Evolutionary conservation across 108 stramenopile species (phyloP), one percentile per base, ranked within the genome.

Genomic region (Schizochytrium sp.): DNA sequence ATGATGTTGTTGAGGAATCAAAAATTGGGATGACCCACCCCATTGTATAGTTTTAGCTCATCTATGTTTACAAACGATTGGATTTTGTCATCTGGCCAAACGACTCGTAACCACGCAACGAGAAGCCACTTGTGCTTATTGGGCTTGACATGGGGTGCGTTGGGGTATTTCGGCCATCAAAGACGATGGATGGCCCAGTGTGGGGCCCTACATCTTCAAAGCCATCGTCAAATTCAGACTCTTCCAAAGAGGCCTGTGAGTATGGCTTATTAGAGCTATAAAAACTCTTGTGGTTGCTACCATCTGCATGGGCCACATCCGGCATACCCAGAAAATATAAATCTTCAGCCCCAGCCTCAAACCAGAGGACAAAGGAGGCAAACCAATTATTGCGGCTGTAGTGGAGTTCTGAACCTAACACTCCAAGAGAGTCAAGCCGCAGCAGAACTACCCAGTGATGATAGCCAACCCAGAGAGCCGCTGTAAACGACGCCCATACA

Each of bases 341-440:
- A 42, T 83, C 76, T 50, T 83, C 76, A n/a, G 76, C 76, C 5
- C 53, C 76, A n/a, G 47, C 76, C 53, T 83, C 76, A 2, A 83
- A 83, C 76, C 76, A 83, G 45, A 83, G 3, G 0, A 55, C 53
- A 55, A 55, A 49, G 15, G 47, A n/a, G 76, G 76, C 47, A 0
- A 83, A 83, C 5, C 49, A 5, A 40, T 83, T 83, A 13, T 83
- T 55, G 53, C 50, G 76, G 50, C 50, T 55, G 76, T 55, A 55
- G 17, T 53, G 8, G 15, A 13, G 44, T 10, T 83, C 76, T n/a
- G 50, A 49, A 1, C 76, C 76, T 13, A 83, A 55, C 76, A 83
- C 38, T 0, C 53, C 50, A 10, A 83, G 53, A 5, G 47, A 46
- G 76, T 83, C 76, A n/a, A 83, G 53, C 10, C 76, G 76, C 10